Evolutionary conservation across 1,139 yeast genomes (phyloP).

Genomic region (Suhomyces anneliseae): DNA sequence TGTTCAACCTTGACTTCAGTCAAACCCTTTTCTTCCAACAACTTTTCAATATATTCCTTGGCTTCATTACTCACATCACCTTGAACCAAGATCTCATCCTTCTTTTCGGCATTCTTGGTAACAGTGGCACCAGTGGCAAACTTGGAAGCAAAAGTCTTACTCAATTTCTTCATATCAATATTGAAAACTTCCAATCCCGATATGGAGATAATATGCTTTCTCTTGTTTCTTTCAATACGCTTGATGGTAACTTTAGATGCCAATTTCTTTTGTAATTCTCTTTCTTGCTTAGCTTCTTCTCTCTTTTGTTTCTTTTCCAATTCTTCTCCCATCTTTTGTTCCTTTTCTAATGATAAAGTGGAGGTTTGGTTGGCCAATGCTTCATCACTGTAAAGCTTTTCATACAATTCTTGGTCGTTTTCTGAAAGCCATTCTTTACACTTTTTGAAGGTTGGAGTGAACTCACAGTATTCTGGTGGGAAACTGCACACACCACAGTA

Average conservation of each 20-base stretch:
- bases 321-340: constrained; percentile 78
- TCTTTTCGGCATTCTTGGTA: constrained; percentile 88
- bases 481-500: constrained; percentile 86
- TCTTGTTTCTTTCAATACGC: constrained; percentile 86
- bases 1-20: constrained; percentile 85
- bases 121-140: constrained; percentile 97
- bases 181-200: constrained; percentile 87
- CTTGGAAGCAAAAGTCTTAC: constrained; percentile 89
- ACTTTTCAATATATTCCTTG: constrained; percentile 67
- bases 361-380: constrained; percentile 53
- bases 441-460: constrained; percentile 76
- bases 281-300: constrained; percentile 84
- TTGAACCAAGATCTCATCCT: constrained; percentile 88
- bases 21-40: constrained; percentile 80
- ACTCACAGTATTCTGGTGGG: constrained; percentile 95
- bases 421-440: constrained; percentile 82
- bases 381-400: constrained; percentile 60
- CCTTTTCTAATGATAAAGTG: constrained; percentile 68
- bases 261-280: constrained; percentile 77
- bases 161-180: constrained; percentile 84
- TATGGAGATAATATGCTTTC: constrained; percentile 85
- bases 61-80: constrained; percentile 96
- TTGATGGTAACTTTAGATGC: constrained; percentile 79
- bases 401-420: constrained; percentile 55
- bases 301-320: constrained; percentile 82